Evolutionary conservation across 192 early-diverging fungal genomes (phyloP).

Genomic region (Coemansia pectinata): DNA sequence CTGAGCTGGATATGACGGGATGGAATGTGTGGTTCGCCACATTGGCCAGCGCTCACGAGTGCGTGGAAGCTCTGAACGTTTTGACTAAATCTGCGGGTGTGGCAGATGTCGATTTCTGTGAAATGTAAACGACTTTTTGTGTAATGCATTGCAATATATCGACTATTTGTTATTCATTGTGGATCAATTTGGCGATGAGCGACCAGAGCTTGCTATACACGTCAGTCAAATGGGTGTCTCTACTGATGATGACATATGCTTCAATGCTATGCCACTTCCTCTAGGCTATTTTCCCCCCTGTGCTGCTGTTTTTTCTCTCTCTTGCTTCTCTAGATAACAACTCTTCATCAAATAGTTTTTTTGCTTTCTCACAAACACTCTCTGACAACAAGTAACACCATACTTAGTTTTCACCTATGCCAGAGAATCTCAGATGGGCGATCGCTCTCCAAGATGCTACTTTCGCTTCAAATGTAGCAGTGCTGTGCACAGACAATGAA

Average conservation of each 20-base stretch:
- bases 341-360: neutral
- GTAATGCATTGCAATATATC: neutral
- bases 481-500: neutral
- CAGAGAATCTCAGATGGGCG: too few species aligned
- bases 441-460: neutral
- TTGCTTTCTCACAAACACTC: neutral
- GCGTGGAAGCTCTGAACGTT: conserved; percentile 36
- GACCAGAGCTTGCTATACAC: too few species aligned
- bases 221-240: too few species aligned
- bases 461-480: neutral
- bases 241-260: too few species aligned
- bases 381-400: neutral
- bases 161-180: neutral
- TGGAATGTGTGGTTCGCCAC: conserved; percentile 54
- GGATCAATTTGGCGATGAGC: too few species aligned
- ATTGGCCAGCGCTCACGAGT: conserved; percentile 39
- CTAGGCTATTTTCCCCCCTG: neutral
- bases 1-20: neutral
- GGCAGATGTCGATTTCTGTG: conserved; percentile 13
- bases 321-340: neutral
- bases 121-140: neutral
- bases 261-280: too few species aligned
- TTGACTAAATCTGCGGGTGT: conserved; percentile 20
- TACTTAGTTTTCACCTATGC: too few species aligned
- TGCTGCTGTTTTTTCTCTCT: neutral